A percentile compares a stretch with the other conserved stretches of the same genome.
Conservation (phyloP, 2,329 filamentous ascomycete species). For the Lasiodiplodia citricola region DNA sequence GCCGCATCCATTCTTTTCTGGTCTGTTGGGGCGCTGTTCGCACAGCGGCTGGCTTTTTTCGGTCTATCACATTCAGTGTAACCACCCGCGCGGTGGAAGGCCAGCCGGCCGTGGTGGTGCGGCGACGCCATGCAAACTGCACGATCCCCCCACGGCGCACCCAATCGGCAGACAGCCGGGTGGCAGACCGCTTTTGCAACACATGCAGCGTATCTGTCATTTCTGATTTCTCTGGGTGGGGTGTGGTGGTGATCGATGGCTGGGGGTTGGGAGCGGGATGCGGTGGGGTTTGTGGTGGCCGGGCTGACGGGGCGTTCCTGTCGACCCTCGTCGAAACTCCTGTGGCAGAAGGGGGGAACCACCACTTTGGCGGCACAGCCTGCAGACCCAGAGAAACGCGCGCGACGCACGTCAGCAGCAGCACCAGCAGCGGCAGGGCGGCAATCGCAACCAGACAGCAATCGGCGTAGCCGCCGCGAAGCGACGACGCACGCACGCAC, state of each 20-base stretch:
- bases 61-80: background rate
- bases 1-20: no score
- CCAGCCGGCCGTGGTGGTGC: background rate
- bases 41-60: no score
- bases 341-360: no score
- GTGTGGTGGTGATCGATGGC: background rate
- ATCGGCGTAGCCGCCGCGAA: background rate
- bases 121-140: slow-evolving; percentile 7
- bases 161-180: slow-evolving; percentile 16
- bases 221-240: background rate
- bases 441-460: background rate
- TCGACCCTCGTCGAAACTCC: background rate
- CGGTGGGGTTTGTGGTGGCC: background rate
- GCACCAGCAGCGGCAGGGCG: background rate
- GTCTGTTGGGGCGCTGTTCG: background rate
- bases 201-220: slow-evolving; percentile 14
- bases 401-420: background rate
- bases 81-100: background rate
- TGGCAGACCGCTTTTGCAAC: background rate
- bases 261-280: background rate
- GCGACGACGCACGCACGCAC: background rate
- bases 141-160: background rate
- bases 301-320: background rate
- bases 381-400: no score
- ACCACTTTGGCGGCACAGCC: no score